Conservation (phyloP, 2,329 filamentous ascomycete genomes). For the Capronia epimyces region DNA sequence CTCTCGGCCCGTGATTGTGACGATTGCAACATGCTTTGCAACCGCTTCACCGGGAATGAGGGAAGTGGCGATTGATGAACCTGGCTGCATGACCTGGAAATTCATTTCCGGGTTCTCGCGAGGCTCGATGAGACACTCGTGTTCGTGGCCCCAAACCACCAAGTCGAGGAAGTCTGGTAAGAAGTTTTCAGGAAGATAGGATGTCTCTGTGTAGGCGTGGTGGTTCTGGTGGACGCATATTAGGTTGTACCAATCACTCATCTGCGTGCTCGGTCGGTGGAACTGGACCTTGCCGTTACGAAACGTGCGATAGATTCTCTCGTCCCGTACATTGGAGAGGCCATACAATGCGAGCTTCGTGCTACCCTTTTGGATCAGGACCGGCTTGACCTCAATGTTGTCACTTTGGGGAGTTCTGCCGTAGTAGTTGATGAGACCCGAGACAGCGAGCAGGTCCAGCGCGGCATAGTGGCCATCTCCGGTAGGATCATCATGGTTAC, state of each 20-base stretch:
- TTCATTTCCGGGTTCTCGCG: conserved; percentile 75
- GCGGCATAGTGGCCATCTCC: conserved; percentile 90
- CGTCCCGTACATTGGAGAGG: conserved; percentile 91
- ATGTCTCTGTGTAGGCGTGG: conserved; percentile 80
- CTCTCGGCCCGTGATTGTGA: conserved; percentile 75
- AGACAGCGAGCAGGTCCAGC: conserved; percentile 82
- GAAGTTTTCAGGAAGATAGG: conserved; percentile 91
- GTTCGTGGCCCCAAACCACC: conserved; percentile 94
- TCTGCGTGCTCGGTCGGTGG: conserved; percentile 74
- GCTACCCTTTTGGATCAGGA: conserved; percentile 84
- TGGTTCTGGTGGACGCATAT: conserved; percentile 96
- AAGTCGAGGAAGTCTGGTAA: conserved; percentile 86
- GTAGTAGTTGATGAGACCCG: conserved; percentile 92
- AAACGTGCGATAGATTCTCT: conserved; percentile 89
- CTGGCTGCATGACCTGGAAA: conserved; percentile 95
- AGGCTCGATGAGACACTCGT: conserved; percentile 89
- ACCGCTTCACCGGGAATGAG: conserved; percentile 84
- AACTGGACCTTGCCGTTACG: conserved; percentile 90
- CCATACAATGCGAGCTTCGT: conserved; percentile 93
- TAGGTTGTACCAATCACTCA: conserved; percentile 90
- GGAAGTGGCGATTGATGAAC: conserved; percentile 92
- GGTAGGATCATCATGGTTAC: conserved; percentile 97
- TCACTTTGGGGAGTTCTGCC: conserved; percentile 87
- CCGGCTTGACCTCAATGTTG: conserved; percentile 85
- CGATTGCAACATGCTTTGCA: conserved; percentile 80